Base-by-base conservation (phyloP, 2,329 filamentous ascomycete genomes). In the Nemania sp. region DNA sequence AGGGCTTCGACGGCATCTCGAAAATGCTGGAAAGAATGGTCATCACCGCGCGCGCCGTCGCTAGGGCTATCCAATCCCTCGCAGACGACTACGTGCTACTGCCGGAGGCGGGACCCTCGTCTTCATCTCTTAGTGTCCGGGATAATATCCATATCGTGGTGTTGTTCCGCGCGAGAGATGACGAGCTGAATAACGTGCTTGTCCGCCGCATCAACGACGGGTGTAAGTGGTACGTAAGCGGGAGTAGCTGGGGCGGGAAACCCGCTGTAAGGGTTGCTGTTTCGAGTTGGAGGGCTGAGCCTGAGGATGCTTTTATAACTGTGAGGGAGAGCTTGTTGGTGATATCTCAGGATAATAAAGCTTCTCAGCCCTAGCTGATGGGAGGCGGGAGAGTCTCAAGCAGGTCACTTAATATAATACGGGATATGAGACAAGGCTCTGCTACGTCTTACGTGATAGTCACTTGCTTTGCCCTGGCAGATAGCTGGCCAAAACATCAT, bases 221-320 rank as follows among this genome's bases (percentile, higher is more conserved):
- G 1, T 80, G 85, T 34, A 83, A 82, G 65, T 87, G 96, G 65
- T 96, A 92, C 66, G 88, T 96, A 5, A 91, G 89, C 55, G 89
- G 89, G 0, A 96, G 90, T 11, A 78, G 73, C 40, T 97, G 91
- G 91, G 77, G 84, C 36, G 89, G 88, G 0, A 74, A 77, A 52
- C 81, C 86, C 52, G 92, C 92, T 7, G 88, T 86, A 56, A 80
- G 93, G n/a, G 83, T 96, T 62, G 92, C 93, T 0, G 84, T 96
- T 36, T 88, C 89, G 33, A 97, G 89, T 66, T 96, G 91, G 90
- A 83, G 82, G 70, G 86, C 89, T 2, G 79, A 92, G 65, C 78
- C 86, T 0, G 77, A 84, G 42, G 78, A 79, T 55, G 91, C 96
- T 67, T 73, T 86, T 55, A 73, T 72, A 17, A 69, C 90, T n/a